These are phyloP conservation scores for Vigna reflexopilosa DNA, from an alignment of 306 rosid genomes.

Conservation along the genomic window DNA sequence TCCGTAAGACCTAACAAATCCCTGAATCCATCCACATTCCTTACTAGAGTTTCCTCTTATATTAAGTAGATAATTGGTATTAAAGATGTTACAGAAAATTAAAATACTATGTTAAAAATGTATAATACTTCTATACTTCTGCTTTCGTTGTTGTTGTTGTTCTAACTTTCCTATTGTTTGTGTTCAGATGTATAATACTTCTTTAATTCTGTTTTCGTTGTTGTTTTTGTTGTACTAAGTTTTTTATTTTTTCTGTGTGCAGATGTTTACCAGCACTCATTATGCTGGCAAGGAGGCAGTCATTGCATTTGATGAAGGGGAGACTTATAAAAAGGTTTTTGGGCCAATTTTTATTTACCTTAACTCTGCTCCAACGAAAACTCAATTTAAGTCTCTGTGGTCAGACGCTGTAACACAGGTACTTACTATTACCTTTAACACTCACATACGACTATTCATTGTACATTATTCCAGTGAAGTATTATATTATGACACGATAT, in stretches of 20 bases:
- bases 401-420: slow-evolving; percentile 72
- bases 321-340: slow-evolving; percentile 78
- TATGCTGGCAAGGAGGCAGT: slow-evolving; percentile 56
- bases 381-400: slow-evolving; percentile 54
- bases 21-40: background rate
- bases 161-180: no score
- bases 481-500: background rate
- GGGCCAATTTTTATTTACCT: slow-evolving; percentile 78
- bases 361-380: slow-evolving; percentile 48
- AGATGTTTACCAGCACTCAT: slow-evolving; percentile 90
- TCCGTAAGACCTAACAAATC: slow-evolving; percentile 53
- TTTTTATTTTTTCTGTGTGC: background rate
- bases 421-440: background rate
- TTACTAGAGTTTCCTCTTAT: background rate
- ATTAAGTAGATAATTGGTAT: no score
- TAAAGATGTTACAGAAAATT: no score
- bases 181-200: no score
- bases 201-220: background rate
- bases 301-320: slow-evolving; percentile 60
- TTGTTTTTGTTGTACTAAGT: background rate
- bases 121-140: no score
- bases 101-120: background rate
- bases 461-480: background rate
- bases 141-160: no score
- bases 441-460: background rate